A percentile compares a stretch with the other conserved stretches of the same genome.
Conservation (phyloP, 306 rosid species). For the Urtica urens region DNA sequence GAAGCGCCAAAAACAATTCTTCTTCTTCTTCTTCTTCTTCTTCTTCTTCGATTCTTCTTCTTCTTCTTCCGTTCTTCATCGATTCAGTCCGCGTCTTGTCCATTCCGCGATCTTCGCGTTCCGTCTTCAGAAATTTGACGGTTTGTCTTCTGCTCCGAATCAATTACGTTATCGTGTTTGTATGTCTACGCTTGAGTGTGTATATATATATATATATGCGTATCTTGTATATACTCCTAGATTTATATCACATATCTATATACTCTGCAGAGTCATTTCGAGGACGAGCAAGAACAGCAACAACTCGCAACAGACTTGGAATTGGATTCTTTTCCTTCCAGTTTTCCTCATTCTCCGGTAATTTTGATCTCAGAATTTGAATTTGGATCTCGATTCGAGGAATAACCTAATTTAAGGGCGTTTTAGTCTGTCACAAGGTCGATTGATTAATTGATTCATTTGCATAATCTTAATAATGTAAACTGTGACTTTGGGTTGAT, state of each 20-base stretch:
- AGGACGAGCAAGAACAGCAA: constrained; percentile 22
- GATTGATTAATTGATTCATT: too few relatives aligned
- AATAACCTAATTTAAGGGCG: too few relatives aligned
- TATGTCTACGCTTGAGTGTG: background rate
- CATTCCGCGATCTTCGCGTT: constrained; percentile 35
- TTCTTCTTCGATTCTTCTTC: too few relatives aligned
- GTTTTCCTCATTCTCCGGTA: constrained; percentile 18
- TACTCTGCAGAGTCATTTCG: constrained; percentile 53
- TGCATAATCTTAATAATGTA: too few relatives aligned
- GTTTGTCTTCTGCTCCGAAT: constrained; percentile 21
- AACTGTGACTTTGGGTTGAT: too few relatives aligned
- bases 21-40: too few relatives aligned
- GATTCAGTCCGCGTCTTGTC: constrained; percentile 32
- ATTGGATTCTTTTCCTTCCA: constrained; percentile 26
- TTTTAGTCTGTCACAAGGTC: too few relatives aligned
- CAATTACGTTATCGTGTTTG: background rate
- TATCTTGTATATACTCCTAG: constrained; percentile 44
- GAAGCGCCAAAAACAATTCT: too few relatives aligned
- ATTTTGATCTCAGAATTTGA: too few relatives aligned
- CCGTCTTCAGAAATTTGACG: constrained; percentile 35
- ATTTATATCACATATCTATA: too few relatives aligned
- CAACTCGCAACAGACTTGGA: constrained; percentile 26
- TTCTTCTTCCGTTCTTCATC: too few relatives aligned
- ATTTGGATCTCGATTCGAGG: too few relatives aligned
- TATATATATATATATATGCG: background rate